Base-by-base conservation (phyloP, 176 grass and related monocot genomes). In the Juncus inflexus region DNA sequence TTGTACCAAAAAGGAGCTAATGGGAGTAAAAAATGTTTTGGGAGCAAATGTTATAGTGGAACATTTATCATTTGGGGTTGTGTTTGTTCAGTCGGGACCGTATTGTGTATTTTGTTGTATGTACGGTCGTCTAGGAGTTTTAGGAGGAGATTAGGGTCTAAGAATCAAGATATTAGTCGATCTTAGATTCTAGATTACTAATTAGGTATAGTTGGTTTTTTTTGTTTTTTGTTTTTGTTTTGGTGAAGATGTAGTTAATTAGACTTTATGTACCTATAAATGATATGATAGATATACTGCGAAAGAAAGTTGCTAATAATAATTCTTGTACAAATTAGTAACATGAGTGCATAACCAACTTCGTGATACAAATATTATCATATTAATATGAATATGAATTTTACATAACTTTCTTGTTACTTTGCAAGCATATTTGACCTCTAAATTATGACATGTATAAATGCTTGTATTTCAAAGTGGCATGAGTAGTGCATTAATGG, bases 51-150 rank as follows among this genome's bases (percentile, higher is more conserved):
- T 78, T 99, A 90, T 77, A 55, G 57, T 37, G 55, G 28, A 42
- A 99, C 55, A 42, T 99, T 92, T 70, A 6, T 92, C 42, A 51
- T 89, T 12, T 99, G 88, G 94, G 94, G 88, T 36, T 65, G 78
- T 2, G 72, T 39, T 10, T 99, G 94, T 55, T 81, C 85, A 37
- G 2, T 90, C 3, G 88, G 80, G 15, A 82, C 83, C 5, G 56
- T 78, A 61, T 81, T 99, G 3, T 99, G 94, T 75, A 40, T 77
- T 49, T 43, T 69, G 15, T 71, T 99, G n/a, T 92, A 86, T 74
- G 45, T 61, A 58, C 77, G 88, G 28, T 47, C 43, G 19, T 78
- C 83, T 3, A 83, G 85, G 35, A 79, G 70, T 15, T 50, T 50
- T 40, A 40, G 37, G 63, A 66, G 63, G 55, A 69, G 75, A 69